phyloP scores from a whole-genome alignment of 345 rosid species.

The Pugionium cornutum region DNA sequence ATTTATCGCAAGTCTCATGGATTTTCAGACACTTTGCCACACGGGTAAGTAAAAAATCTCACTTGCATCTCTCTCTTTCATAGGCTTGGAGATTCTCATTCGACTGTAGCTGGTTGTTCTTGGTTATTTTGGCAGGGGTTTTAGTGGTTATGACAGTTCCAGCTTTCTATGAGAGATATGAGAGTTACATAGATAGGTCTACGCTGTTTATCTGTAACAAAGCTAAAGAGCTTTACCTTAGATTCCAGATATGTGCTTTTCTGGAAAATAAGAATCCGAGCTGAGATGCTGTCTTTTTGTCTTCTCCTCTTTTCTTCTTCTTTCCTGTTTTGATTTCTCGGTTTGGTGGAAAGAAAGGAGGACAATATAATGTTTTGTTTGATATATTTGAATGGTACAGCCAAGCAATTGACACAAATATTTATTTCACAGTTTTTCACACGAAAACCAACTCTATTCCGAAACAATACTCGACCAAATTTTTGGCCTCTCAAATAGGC shows the following conservation, averaged over 20 bases:
- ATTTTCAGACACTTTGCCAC: conserved; percentile 73
- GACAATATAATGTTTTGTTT: conserved; percentile 1
- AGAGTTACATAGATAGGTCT: conserved; percentile 52
- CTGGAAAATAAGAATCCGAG: conserved; percentile 56
- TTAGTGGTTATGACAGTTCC: conserved; percentile 66
- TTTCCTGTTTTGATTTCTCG: not conserved
- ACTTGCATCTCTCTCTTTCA: not conserved
- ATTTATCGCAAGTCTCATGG: conserved; percentile 62
- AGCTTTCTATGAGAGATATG: conserved; percentile 67
- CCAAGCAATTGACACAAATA: conserved; percentile 12
- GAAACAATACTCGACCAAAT: conserved; percentile 28
- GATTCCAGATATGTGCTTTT: conserved; percentile 54
- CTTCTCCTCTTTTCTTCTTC: conserved; percentile 11
- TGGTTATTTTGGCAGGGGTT: conserved; percentile 51
- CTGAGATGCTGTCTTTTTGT: conserved; percentile 37
- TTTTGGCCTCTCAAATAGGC: conserved; percentile 23
- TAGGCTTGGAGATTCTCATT: conserved; percentile 5
- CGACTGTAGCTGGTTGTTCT: not conserved
- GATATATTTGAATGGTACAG: conserved; percentile 27
- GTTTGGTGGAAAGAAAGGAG: conserved; percentile 13
- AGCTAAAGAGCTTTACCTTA: conserved; percentile 45
- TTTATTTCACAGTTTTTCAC: conserved; percentile 36
- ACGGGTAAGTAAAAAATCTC: conserved; percentile 54
- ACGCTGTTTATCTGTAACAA: conserved; percentile 36
- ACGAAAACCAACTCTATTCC: conserved; percentile 11